Evolutionary conservation across 2,329 filamentous ascomycete genomes (phyloP).

Genomic region (Drechslerella dactyloides): DNA sequence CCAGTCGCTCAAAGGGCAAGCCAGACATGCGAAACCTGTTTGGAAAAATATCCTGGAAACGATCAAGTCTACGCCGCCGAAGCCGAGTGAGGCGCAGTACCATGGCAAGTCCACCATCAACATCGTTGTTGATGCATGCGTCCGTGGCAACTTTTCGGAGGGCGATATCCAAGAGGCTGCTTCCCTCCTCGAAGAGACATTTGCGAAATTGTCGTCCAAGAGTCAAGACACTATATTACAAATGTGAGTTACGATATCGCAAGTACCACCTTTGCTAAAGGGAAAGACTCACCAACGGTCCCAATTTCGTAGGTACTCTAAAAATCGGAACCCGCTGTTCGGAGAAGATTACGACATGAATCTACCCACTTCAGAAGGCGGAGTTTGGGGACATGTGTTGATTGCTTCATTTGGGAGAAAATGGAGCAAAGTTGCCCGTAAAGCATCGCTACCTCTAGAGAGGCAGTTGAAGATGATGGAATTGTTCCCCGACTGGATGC

Average conservation of each 20-base stretch:
- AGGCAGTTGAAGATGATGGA: neutral
- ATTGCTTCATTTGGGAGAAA: too few relatives aligned
- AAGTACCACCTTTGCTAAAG: neutral
- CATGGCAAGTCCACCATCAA: neutral
- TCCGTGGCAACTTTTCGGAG: neutral
- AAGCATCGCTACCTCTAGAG: too few relatives aligned
- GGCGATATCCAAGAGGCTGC: constrained; percentile 16
- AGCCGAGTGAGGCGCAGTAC: too few relatives aligned
- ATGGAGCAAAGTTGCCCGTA: too few relatives aligned
- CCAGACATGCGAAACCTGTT: neutral
- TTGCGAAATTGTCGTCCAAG: neutral
- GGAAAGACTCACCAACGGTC: too few relatives aligned
- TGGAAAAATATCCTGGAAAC: constrained; percentile 1
- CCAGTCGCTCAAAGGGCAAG: neutral
- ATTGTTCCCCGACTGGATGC: neutral
- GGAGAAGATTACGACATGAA: too few relatives aligned
- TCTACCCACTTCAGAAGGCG: too few relatives aligned
- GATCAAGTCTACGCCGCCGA: too few relatives aligned
- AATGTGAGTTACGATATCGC: neutral
- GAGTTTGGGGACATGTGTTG: too few relatives aligned
- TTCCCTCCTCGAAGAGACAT: neutral
- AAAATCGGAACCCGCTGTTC: too few relatives aligned
- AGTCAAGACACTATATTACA: too few relatives aligned
- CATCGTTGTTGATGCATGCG: constrained; percentile 9
- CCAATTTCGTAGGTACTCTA: too few relatives aligned